Conservation (phyloP, 164 flowering plant genomes). For the Hamamelis virginiana region DNA sequence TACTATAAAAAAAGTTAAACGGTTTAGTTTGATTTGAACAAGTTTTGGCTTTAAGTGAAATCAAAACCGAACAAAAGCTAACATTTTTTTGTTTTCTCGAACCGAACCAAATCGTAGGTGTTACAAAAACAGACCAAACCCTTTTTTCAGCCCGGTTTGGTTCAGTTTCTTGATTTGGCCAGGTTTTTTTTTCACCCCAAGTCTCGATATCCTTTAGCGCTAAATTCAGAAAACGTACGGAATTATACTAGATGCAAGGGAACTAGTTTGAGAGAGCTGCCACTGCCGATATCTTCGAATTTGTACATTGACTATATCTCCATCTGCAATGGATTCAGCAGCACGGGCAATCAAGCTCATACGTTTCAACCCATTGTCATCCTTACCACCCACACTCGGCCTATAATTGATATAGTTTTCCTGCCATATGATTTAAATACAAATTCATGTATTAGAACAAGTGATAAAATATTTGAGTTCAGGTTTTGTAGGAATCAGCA, state of each 20-base stretch:
- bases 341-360: constrained; percentile 86
- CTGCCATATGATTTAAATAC: constrained; percentile 35
- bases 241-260: constrained; percentile 69
- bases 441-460: neutral
- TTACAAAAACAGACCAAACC: too few species aligned
- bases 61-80: too few species aligned
- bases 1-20: too few species aligned
- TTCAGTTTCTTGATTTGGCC: too few species aligned
- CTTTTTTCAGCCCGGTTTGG: too few species aligned
- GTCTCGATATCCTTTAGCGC: too few species aligned
- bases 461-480: neutral
- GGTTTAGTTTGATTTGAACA: too few species aligned
- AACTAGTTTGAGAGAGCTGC: constrained; percentile 81
- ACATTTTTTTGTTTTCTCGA: too few species aligned
- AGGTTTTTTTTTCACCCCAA: too few species aligned
- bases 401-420: constrained; percentile 90
- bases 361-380: constrained; percentile 75
- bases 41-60: too few species aligned
- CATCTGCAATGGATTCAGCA: constrained; percentile 93
- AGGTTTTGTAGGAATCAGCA: neutral
- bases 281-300: constrained; percentile 91
- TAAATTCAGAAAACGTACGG: constrained; percentile 66
- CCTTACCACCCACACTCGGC: constrained; percentile 72
- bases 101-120: too few species aligned
- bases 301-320: constrained; percentile 91